Conservation (phyloP, 495 filamentous ascomycete species). For the Tuber melanosporum region DNA sequence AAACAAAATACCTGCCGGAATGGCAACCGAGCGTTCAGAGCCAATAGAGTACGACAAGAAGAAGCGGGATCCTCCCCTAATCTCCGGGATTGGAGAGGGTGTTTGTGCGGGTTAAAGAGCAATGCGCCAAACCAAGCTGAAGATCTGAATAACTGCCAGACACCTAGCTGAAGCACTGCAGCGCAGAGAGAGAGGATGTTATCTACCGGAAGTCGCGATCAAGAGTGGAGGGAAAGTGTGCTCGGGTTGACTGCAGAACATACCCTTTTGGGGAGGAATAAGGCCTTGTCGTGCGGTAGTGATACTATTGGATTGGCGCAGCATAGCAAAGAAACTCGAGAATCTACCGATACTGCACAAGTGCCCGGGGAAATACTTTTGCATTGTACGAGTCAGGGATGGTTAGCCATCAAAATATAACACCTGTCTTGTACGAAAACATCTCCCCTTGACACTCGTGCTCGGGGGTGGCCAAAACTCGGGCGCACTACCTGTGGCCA, state of each 20-base stretch:
- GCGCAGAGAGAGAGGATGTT: neutral
- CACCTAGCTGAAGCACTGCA: neutral
- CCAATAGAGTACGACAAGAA: neutral
- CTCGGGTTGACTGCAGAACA: neutral
- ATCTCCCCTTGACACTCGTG: no score
- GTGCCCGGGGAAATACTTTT: no score
- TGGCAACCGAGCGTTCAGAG: neutral
- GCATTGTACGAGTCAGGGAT: no score
- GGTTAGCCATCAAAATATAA: no score
- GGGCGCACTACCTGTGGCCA: no score
- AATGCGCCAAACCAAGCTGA: neutral
- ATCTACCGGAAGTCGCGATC: neutral
- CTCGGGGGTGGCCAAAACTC: no score
- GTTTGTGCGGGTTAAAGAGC: neutral
- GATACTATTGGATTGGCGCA: neutral
- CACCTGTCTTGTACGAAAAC: no score
- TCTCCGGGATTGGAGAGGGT: neutral
- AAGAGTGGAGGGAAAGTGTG: neutral
- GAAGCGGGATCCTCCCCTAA: neutral
- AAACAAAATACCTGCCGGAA: neutral
- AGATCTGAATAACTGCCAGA: neutral
- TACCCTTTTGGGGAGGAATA: neutral
- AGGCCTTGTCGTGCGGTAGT: neutral
- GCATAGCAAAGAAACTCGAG: neutral
- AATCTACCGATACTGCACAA: neutral